phyloP scores from a whole-genome alignment of 345 rosid species.

The Salix suchowensis region DNA sequence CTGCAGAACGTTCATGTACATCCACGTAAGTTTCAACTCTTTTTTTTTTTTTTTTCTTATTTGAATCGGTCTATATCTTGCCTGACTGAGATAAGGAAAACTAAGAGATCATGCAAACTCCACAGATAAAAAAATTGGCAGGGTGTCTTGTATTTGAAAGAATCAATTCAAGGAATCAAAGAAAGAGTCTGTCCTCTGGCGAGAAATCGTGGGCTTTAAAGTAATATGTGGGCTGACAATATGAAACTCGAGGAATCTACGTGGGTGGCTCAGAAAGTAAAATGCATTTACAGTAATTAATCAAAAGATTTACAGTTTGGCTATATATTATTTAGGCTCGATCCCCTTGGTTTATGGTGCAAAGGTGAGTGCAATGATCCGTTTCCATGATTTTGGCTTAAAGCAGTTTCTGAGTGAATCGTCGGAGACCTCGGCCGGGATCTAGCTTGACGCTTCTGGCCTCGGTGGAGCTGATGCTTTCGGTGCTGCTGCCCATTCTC shows the following conservation, averaged over 20 bases:
- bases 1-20: too few relatives aligned
- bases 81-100: neutral
- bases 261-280: neutral
- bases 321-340: neutral
- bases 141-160: slow-evolving; percentile 6
- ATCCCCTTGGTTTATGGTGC: slow-evolving; percentile 15
- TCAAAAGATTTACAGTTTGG: slow-evolving; percentile 1
- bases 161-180: slow-evolving; percentile 1
- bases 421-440: slow-evolving; percentile 29
- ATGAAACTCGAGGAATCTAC: neutral
- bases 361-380: slow-evolving; percentile 40
- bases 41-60: neutral
- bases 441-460: slow-evolving; percentile 20
- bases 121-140: neutral
- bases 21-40: neutral
- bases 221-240: neutral
- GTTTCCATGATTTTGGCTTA: slow-evolving; percentile 19
- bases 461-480: slow-evolving; percentile 22
- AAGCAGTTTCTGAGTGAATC: slow-evolving; percentile 23
- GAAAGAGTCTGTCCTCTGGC: neutral
- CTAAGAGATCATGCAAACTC: too few relatives aligned
- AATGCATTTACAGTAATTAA: neutral
- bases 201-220: neutral
- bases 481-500: slow-evolving; percentile 33
- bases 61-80: too few relatives aligned